A percentile compares a stretch with the other conserved stretches of the same genome.
Evolutionary conservation across 2,329 filamentous ascomycete species (phyloP).

Genomic region (Aspergillus neotritici): DNA sequence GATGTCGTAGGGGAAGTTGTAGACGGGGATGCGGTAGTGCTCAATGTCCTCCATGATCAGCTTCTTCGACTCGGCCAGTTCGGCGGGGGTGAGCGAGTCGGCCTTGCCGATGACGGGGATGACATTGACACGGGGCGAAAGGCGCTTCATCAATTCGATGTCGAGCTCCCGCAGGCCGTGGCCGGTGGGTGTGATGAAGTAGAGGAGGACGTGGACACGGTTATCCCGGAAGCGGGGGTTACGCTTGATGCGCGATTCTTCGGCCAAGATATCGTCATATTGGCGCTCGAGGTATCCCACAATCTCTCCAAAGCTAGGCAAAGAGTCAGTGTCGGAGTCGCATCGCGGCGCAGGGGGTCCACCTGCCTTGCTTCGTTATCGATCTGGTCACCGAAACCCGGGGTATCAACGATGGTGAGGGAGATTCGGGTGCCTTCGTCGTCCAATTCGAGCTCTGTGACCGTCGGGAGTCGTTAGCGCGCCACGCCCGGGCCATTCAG

Average conservation of each 20-base stretch:
- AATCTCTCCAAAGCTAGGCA: slow-evolving; percentile 82
- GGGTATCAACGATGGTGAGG: slow-evolving; percentile 96
- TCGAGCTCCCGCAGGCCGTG: slow-evolving; percentile 97
- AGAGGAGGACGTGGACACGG: slow-evolving; percentile 94
- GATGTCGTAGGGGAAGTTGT: slow-evolving; percentile 99
- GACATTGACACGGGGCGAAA: slow-evolving; percentile 96
- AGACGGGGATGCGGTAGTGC: slow-evolving; percentile 98
- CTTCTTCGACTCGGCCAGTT: slow-evolving; percentile 98
- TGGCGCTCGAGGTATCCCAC: slow-evolving; percentile 97
- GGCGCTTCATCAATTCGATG: slow-evolving; percentile 98
- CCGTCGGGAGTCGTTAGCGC: slow-evolving; percentile 3
- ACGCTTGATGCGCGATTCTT: slow-evolving; percentile 99
- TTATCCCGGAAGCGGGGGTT: slow-evolving; percentile 99
- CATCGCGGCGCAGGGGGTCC: slow-evolving; percentile 3
- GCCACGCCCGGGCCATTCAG: slow-evolving; percentile 3
- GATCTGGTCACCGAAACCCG: slow-evolving; percentile 96
- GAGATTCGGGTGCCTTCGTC: slow-evolving; percentile 98
- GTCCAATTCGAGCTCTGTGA: slow-evolving; percentile 72
- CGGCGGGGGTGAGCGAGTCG: slow-evolving; percentile 90
- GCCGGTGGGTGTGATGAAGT: slow-evolving; percentile 98
- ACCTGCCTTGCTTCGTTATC: slow-evolving; percentile 94
- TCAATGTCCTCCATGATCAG: slow-evolving; percentile 99
- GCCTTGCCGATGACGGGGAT: slow-evolving; percentile 98
- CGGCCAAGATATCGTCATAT: slow-evolving; percentile 98
- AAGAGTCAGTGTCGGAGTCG: slow-evolving; percentile 21